Evolutionary conservation across 768 basidiomycete species (phyloP).

Genomic region (Mycena epipterygia): DNA sequence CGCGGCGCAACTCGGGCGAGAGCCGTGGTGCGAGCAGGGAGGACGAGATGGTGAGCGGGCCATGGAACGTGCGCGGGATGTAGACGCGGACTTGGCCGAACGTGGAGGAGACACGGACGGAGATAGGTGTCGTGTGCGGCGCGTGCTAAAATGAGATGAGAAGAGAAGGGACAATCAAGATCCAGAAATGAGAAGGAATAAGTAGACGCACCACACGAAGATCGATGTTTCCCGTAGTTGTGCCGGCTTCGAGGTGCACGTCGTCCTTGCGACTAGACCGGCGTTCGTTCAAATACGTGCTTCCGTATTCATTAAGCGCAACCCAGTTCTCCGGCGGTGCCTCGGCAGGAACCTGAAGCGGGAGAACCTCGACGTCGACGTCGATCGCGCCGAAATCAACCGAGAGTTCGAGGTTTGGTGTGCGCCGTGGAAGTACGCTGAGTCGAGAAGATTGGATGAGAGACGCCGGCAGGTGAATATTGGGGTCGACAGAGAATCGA

Average conservation of each 20-base stretch:
- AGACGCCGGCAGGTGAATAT: neutral
- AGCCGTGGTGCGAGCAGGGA: neutral
- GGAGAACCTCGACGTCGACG: constrained; percentile 7
- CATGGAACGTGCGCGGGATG: constrained; percentile 19
- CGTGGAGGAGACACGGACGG: neutral
- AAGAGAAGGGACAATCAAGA: neutral
- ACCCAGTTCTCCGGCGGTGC: no score
- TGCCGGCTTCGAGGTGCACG: neutral
- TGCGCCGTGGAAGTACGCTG: neutral
- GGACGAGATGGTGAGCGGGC: constrained; percentile 17
- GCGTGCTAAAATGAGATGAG: neutral
- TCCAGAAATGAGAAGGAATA: neutral
- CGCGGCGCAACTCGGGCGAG: neutral
- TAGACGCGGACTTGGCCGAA: constrained; percentile 12
- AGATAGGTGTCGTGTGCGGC: neutral
- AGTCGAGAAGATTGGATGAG: neutral
- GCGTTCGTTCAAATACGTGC: neutral
- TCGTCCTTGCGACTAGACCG: neutral
- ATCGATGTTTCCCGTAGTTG: neutral
- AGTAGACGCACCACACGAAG: constrained; percentile 7
- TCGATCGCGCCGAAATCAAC: constrained; percentile 10
- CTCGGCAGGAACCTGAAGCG: neutral
- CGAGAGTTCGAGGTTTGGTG: neutral
- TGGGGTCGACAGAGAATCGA: constrained; percentile 13
- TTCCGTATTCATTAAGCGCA: no score